Evolutionary conservation across 2,329 filamentous ascomycete species (phyloP), one percentile per base, ranked within the genome.

Genomic region (Juglanconis sp.): DNA sequence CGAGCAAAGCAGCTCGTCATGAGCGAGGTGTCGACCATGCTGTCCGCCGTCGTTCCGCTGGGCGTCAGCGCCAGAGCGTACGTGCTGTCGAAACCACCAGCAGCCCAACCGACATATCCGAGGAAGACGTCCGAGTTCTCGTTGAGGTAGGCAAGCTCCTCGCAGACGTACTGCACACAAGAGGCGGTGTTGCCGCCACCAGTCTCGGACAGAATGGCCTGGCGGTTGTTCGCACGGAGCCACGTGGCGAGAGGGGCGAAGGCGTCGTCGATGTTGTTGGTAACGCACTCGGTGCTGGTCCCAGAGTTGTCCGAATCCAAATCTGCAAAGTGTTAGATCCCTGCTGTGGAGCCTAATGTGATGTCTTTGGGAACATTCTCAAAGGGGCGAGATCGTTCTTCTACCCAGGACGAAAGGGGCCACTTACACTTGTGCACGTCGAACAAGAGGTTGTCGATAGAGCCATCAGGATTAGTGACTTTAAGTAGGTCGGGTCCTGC

Each of bases 281-380:
- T 82, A 1, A 78, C 78, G 69, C 84, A 87, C 57, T 79, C 73
- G 4, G 71, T 64, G 63, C 81, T 72, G 0, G 79, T 81, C 42
- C 84, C 85, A 7, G 79, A 81, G 71, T 82, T 81, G 72, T 86
- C 81, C 24, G 72, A 74, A 65, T 86, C 82, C 7, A 86, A 75
- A 64, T 85, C 35, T 30, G 8, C 2, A 11, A 4, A 24, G 17
- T 24, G 17, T 24, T 24, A 24, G 17, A 24, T 24, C 17, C 17
- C 17, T 24, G 17, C 17, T 24, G 17, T 24, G 17, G 17, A 24
- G 17, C 17, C 17, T 24, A 24, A 24, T 24, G 17, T 24, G 17
- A 24, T 24, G 17, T 24, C 17, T 24, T 24, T 24, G 17, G 17
- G 17, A 24, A 24, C 17, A 24, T 24, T 24, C 17, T 24, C 17